Conservation (phyloP, 2,329 filamentous ascomycete genomes). For the Alternaria hordeiaustralica region DNA sequence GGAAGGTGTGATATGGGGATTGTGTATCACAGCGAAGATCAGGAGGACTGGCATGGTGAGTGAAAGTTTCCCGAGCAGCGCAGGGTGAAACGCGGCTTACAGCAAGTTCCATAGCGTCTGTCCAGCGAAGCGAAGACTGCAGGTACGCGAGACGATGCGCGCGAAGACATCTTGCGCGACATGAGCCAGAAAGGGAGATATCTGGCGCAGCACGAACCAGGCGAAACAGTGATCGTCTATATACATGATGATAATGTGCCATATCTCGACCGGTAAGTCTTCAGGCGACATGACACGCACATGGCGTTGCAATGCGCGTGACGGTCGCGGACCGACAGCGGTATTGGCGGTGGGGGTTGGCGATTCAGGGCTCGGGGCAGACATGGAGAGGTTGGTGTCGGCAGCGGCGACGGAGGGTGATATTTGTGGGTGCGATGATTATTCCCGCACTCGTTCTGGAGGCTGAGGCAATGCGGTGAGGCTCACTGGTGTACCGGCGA, state of each 20-base stretch:
- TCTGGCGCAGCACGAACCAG: slow-evolving; percentile 28
- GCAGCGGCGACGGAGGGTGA: slow-evolving; percentile 6
- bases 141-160: slow-evolving; percentile 20
- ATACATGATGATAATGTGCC: slow-evolving; percentile 18
- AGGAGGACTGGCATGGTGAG: slow-evolving; percentile 9
- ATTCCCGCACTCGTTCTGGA: slow-evolving; percentile 17
- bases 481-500: slow-evolving; percentile 22
- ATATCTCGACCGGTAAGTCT: slow-evolving; percentile 24
- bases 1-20: neutral
- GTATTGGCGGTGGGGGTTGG: slow-evolving; percentile 10
- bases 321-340: slow-evolving; percentile 17
- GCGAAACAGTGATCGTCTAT: slow-evolving; percentile 28
- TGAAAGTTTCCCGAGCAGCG: slow-evolving; percentile 7
- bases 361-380: slow-evolving; percentile 11
- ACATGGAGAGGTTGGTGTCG: slow-evolving; percentile 14
- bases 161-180: slow-evolving; percentile 28
- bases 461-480: slow-evolving; percentile 10
- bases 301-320: slow-evolving; percentile 1
- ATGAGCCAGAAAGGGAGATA: slow-evolving; percentile 14
- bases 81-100: slow-evolving; percentile 18
- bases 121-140: slow-evolving; percentile 24
- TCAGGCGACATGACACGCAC: slow-evolving; percentile 12
- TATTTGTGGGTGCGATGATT: slow-evolving; percentile 11
- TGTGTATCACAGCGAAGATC: slow-evolving; percentile 7
- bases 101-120: slow-evolving; percentile 17